Base-by-base conservation (phyloP, 768 basidiomycete species). In the Tylopilus sp. region DNA sequence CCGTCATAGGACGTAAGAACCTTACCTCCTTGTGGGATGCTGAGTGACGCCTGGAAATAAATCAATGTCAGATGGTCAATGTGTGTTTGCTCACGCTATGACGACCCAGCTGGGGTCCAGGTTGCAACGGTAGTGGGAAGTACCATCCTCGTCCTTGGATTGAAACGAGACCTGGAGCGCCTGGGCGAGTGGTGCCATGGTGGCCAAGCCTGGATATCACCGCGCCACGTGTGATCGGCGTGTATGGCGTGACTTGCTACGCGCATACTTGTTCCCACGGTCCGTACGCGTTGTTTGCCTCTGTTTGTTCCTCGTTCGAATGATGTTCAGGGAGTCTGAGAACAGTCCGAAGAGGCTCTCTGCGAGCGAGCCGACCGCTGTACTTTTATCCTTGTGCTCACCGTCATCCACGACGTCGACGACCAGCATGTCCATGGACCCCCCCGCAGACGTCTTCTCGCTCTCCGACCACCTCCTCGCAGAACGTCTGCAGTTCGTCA, bases 401-500 rank as follows among this genome's bases (percentile, higher is more conserved):
- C 34, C 17, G 34, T n/a, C 34, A n/a, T n/a, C 34, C 31, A 10
- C 12, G 16, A 36, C 30, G 6, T 22, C 41, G 8, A 54, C 53
- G 22, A 42, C 33, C 44, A 56, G n/a, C n/a, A n/a, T n/a, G n/a
- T n/a, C 29, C 52, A 70, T 70, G 66, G 58, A 71, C 43, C 25
- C 61, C 6, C 46, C 62, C 31, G 16, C 55, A 1, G 56, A 89
- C 71, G 81, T 89, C 22, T 89, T 86, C 74, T 85, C 85, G 0
- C 76, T 91, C 53, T 82, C 86, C 6, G 89, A 92, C 72, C 78
- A 85, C 54, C 81, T 78, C 52, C 76, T 91, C 34, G 82, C 84
- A 24, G 81, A 87, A 62, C 80, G 80, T 42, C 77, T 90, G 40
- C 80, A 84, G 53, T 92, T 92, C 65, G 77, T 89, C 48, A 78